Evolutionary conservation across 202 grass and related monocot genomes (phyloP).

Genomic region (Bolboschoenoplectus hybrid): DNA sequence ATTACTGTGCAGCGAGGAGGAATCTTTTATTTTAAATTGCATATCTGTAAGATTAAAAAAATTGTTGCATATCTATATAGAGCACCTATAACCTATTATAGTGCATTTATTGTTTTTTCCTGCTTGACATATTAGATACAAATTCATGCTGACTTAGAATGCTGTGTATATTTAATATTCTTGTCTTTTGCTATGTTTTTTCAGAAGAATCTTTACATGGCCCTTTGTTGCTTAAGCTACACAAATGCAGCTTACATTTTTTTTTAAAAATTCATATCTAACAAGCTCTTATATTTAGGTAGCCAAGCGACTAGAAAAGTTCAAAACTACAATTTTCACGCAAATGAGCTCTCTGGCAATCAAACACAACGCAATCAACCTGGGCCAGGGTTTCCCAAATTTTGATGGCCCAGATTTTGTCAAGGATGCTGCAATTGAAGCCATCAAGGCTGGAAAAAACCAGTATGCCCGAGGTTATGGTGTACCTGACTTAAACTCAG

Average conservation of each 20-base stretch:
- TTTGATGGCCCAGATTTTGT: conserved; percentile 97
- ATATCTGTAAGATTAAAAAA: neutral
- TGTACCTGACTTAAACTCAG: conserved; percentile 73
- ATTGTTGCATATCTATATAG: neutral
- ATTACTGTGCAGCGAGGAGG: neutral
- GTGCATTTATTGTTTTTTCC: neutral
- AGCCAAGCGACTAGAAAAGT: conserved; percentile 86
- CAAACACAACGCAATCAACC: conserved; percentile 93
- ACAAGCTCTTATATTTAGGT: conserved; percentile 52
- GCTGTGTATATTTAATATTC: neutral
- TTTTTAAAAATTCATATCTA: neutral
- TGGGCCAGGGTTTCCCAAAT: conserved; percentile 97
- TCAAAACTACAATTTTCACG: conserved; percentile 97
- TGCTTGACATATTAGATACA: neutral
- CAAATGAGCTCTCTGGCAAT: conserved; percentile 98
- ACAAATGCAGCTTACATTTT: neutral
- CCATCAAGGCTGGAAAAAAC: conserved; percentile 86
- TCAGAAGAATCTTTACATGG: neutral
- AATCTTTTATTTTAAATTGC: conserved; percentile 11
- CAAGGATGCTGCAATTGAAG: conserved; percentile 87
- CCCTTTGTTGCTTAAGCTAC: neutral
- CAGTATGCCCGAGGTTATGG: conserved; percentile 96
- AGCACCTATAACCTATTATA: conserved; percentile 2
- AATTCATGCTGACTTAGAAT: neutral
- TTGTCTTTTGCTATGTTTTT: neutral